Evolutionary conservation across 140 eudicot species (phyloP), one percentile per base, ranked within the genome.

Genomic region (Ambrosia hybrid): DNA sequence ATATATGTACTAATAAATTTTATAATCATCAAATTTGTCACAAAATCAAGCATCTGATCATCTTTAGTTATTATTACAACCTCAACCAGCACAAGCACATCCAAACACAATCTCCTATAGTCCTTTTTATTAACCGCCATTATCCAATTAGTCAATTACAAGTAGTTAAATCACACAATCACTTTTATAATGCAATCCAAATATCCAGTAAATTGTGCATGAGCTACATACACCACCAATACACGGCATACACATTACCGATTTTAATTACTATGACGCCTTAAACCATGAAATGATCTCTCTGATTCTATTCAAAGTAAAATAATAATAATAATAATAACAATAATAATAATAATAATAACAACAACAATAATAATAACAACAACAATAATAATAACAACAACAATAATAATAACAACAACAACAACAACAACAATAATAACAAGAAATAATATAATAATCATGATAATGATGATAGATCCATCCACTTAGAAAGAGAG

Each of bases 211-310:
- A 70, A 38, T 36, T 74, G 39, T 48, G 65, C 61, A 65, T 36
- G 41, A 72, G 37, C 16, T 7, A 58, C 6, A 72, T 57, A 21
- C 41, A 71, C 43, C 77, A n/a, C n/a, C n/a, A n/a, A n/a, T 21
- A 21, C 30, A 21, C 30, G 30, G 30, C 30, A 21, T 21, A 21
- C 30, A 21, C 30, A 21, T 21, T 21, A 21, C 30, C 16, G 9
- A 46, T 73, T 62, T 36, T 5, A n/a, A 49, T 16, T 33, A 49
- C 63, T 15, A 46, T 46, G 14, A 61, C 4, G 12, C 45, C 46
- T 48, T 34, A 37, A 51, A 69, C 37, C 13, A 9, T 36, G 5
- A 70, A 71, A 16, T 21, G 4, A 41, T 56, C 62, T 6, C 9
- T 68, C 41, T 68, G 8, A 8, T n/a, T 39, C 13, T 34, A 48